Evolutionary conservation across 2,329 filamentous ascomycete genomes (phyloP).

Genomic region (Stenocarpella maydis): DNA sequence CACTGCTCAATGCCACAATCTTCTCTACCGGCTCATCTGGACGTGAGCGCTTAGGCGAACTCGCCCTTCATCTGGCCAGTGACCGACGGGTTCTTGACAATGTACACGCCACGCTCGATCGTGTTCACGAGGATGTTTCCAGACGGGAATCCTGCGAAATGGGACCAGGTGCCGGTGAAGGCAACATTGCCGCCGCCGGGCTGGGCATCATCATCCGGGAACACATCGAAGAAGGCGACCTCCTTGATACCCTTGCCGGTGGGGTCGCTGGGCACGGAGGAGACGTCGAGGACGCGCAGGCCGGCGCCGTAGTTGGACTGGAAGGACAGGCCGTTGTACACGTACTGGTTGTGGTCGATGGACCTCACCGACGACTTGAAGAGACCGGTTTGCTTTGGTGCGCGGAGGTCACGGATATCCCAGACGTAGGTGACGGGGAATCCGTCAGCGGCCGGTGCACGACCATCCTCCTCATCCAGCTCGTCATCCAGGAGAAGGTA

Average conservation of each 20-base stretch:
- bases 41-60: slow-evolving; percentile 2
- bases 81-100: slow-evolving; percentile 43
- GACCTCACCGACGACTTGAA: slow-evolving; percentile 48
- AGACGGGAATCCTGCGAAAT: slow-evolving; percentile 52
- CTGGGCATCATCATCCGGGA: slow-evolving; percentile 55
- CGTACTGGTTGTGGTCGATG: slow-evolving; percentile 57
- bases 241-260: slow-evolving; percentile 52
- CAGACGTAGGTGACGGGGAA: slow-evolving; percentile 59
- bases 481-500: slow-evolving; percentile 61
- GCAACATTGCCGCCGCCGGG: slow-evolving; percentile 46
- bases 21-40: not conserved
- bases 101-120: slow-evolving; percentile 53
- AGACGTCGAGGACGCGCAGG: slow-evolving; percentile 47
- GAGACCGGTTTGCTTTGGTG: slow-evolving; percentile 51
- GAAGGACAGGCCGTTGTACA: slow-evolving; percentile 50
- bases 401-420: slow-evolving; percentile 53
- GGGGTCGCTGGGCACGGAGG: slow-evolving; percentile 44
- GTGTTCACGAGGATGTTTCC: slow-evolving; percentile 54
- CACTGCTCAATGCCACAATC: not conserved
- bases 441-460: slow-evolving; percentile 50
- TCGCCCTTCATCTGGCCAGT: slow-evolving; percentile 25
- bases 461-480: slow-evolving; percentile 56
- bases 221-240: slow-evolving; percentile 55
- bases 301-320: slow-evolving; percentile 57
- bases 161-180: slow-evolving; percentile 53